Evolutionary conservation across 2,329 filamentous ascomycete species (phyloP), one percentile per base, ranked within the genome.

Genomic region (Venturia nashicola): DNA sequence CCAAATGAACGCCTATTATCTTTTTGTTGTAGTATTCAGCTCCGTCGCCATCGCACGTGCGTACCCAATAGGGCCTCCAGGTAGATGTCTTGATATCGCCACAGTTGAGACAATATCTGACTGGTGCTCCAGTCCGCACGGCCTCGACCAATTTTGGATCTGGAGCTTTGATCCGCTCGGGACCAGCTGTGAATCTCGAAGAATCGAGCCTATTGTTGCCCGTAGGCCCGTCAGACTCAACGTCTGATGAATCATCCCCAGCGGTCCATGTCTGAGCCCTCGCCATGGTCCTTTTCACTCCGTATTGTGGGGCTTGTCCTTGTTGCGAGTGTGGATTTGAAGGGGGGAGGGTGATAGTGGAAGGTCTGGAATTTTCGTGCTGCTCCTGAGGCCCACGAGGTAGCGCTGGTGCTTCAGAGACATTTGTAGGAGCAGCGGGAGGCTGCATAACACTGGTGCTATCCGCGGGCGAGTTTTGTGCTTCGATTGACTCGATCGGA

Each of bases 71-170:
- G 71, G 93, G 94, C 66, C 94, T 86, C 94, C 94, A 99, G 0
- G 93, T 97, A 0, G 93, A 90, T 0, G 94, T 99, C 70, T 97
- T 90, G 65, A 99, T 96, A 7, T 91, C 89, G 6, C 94, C 94
- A 70, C 94, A 99, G 70, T 97, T 96, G 67, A 84, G 84, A 73
- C 94, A 99, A 71, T 87, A 97, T 0, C 88, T 87, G 0, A 94
- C 94, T 80, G 92, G 88, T 68, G 91, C 84, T 5, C 94, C 94
- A 63, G 85, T 85, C n/a, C 82, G 81, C 63, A 97, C 86, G 27
- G 82, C 80, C 64, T 77, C 73, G 51, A 83, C 77, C 27, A 86
- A 72, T 61, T 79, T 79, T 32, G 82, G 78, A 67, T 82, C 78
- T 60, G 86, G 84, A 64, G 81, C 77, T 67, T 89, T 89, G 74